Base-by-base conservation (phyloP, 129 eudicot species). In the Flaveria linearis region DNA sequence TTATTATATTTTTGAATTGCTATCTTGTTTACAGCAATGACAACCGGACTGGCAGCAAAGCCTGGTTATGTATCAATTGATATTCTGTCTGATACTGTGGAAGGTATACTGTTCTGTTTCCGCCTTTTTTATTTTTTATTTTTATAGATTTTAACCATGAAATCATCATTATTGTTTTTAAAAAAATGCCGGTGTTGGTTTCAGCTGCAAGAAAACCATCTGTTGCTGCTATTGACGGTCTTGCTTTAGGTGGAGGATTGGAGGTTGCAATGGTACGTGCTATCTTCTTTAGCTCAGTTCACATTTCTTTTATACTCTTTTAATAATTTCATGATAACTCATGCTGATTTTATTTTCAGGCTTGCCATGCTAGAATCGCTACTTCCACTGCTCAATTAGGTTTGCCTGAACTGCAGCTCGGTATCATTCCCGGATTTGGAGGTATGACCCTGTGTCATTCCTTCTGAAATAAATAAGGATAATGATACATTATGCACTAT, bases 361-460 rank as follows among this genome's bases (percentile, higher is more conserved):
- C 87, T 56, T 95, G 99, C 79, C 96, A 95, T 91, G 99, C 99
- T 55, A 87, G 97, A 53, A 83, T 95, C 55, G 91, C 92, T 78
- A 95, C 99, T 69, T 81, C 97, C 16, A 85, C 72, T 80, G 91
- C 96, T 17, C 97, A 91, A 74, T 75, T 95, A 67, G 99, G 99
- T 12, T 82, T 95, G 75, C 99, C 99, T 56, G 99, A 95, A 77
- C 88, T 95, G 82, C 96, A 89, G 89, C 96, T 95, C 12, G 99
- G 99, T 64, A 68, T 95, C 76, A 89, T 95, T 87, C 99, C 99
- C 61, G 97, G 97, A 68, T 95, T 95, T 74, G 99, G 99, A 91
- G 99, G 99, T 95, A 91, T 46, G 76, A 23, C 26, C 9, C 51
- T 3, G 2, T 62, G 39, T 50, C 14, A 10, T 45, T 68, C 41